Evolutionary conservation across 2,329 filamentous ascomycete species (phyloP).

Genomic region (Fusarium pilosicola): DNA sequence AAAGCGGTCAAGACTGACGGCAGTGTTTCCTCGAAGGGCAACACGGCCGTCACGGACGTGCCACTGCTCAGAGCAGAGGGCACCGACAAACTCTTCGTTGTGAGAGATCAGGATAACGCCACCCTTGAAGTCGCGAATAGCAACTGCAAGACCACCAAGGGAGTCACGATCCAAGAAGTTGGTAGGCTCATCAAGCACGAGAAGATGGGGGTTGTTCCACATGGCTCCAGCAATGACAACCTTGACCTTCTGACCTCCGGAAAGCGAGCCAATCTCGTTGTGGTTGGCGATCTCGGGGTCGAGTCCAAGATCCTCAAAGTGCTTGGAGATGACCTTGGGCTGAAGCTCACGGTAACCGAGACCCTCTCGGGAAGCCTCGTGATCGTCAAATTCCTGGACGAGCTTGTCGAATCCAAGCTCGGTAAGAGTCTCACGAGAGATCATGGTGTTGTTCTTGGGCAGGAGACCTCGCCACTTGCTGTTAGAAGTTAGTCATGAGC

Average conservation of each 20-base stretch:
- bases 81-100: slow-evolving; percentile 98
- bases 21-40: slow-evolving; percentile 81
- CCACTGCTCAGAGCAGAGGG: slow-evolving; percentile 96
- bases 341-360: slow-evolving; percentile 94
- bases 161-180: slow-evolving; percentile 99
- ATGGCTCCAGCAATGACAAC: slow-evolving; percentile 95
- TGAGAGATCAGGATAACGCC: slow-evolving; percentile 99
- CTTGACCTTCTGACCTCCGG: slow-evolving; percentile 98
- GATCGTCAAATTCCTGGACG: slow-evolving; percentile 97
- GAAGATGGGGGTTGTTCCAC: slow-evolving; percentile 98
- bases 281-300: slow-evolving; percentile 99
- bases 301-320: slow-evolving; percentile 96
- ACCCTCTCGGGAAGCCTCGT: slow-evolving; percentile 98
- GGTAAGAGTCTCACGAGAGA: slow-evolving; percentile 90
- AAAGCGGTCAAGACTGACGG: slow-evolving; percentile 82
- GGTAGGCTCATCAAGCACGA: slow-evolving; percentile 97
- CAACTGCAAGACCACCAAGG: slow-evolving; percentile 94
- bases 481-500: slow-evolving; percentile 43
- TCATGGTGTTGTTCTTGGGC: slow-evolving; percentile 91
- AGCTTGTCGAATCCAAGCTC: slow-evolving; percentile 92
- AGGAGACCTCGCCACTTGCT: slow-evolving; percentile 90
- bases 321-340: slow-evolving; percentile 93
- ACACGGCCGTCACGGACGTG: slow-evolving; percentile 90
- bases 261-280: slow-evolving; percentile 96
- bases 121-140: slow-evolving; percentile 97